Conservation (phyloP, 768 basidiomycete genomes). For the Tremella mesenterica region DNA sequence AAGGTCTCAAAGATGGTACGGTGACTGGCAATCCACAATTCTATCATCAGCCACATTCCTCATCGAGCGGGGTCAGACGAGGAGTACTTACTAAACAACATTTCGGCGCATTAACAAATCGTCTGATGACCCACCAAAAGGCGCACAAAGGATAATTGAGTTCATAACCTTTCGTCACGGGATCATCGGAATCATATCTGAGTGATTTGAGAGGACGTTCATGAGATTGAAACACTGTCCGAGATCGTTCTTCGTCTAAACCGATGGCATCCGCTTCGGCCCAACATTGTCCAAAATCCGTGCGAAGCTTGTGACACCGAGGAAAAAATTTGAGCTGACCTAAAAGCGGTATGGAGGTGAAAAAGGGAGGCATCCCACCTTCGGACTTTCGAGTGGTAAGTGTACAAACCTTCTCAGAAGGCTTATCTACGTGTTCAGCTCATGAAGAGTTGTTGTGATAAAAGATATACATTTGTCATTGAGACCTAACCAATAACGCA, state of each 20-base stretch:
- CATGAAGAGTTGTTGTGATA: neutral
- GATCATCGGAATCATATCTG: constrained; percentile 12
- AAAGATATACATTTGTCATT: constrained; percentile 5
- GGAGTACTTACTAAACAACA: constrained; percentile 20
- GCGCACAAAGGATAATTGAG: constrained; percentile 17
- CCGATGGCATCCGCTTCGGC: constrained; percentile 14
- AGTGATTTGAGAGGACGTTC: neutral
- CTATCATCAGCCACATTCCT: constrained; percentile 1
- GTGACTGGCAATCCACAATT: constrained; percentile 24
- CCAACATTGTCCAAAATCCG: constrained; percentile 14
- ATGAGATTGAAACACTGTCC: constrained; percentile 7
- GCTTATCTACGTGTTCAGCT: constrained; percentile 26
- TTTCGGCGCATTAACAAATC: constrained; percentile 22
- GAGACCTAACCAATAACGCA: constrained; percentile 15
- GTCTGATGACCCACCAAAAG: constrained; percentile 20
- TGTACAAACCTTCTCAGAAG: constrained; percentile 3
- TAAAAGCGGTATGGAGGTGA: constrained; percentile 13
- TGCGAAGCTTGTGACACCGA: constrained; percentile 16
- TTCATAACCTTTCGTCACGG: constrained; percentile 13
- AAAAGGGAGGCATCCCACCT: constrained; percentile 12
- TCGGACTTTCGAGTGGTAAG: constrained; percentile 3
- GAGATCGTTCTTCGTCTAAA: constrained; percentile 12
- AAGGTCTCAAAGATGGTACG: constrained; percentile 19
- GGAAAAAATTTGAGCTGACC: constrained; percentile 20
- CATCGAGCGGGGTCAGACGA: neutral